Evolutionary conservation across 176 grass and related monocot genomes (phyloP).

Genomic region (Cenchrus americanus): DNA sequence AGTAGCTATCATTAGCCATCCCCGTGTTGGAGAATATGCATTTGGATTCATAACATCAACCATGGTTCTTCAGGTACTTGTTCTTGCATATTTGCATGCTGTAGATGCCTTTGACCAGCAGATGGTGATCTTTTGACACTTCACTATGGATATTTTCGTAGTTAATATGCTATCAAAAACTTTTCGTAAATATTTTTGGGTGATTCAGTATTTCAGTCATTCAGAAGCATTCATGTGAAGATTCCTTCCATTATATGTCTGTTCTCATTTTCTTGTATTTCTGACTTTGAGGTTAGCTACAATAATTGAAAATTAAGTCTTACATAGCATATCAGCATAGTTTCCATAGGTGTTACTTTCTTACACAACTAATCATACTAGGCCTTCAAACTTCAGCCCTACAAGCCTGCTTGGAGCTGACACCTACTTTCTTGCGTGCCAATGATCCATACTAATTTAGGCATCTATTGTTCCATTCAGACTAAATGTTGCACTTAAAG

Average conservation of each 20-base stretch:
- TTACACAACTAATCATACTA: not conserved
- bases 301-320: not conserved
- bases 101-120: constrained; percentile 3
- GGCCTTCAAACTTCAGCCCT: not conserved
- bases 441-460: not conserved
- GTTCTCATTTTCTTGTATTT: constrained; percentile 1
- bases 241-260: not conserved
- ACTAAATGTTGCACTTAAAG: constrained; percentile 43
- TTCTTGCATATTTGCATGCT: constrained; percentile 15
- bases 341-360: not conserved
- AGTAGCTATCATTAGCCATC: constrained; percentile 96
- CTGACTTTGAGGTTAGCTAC: not conserved
- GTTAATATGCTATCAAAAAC: not conserved
- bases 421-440: not conserved
- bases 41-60: constrained; percentile 98
- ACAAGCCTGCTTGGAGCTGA: not conserved
- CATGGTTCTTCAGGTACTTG: constrained; percentile 85
- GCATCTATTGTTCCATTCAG: constrained; percentile 34
- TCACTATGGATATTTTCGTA: not conserved
- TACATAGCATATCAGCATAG: not conserved
- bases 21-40: constrained; percentile 93
- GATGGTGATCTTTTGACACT: not conserved
- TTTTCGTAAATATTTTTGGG: not conserved
- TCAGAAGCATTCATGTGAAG: not conserved
- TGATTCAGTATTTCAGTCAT: constrained; percentile 6